A percentile compares a stretch with the other conserved stretches of the same genome.
Conservation (phyloP, 2,329 filamentous ascomycete species). For the Fusarium chaquense region DNA sequence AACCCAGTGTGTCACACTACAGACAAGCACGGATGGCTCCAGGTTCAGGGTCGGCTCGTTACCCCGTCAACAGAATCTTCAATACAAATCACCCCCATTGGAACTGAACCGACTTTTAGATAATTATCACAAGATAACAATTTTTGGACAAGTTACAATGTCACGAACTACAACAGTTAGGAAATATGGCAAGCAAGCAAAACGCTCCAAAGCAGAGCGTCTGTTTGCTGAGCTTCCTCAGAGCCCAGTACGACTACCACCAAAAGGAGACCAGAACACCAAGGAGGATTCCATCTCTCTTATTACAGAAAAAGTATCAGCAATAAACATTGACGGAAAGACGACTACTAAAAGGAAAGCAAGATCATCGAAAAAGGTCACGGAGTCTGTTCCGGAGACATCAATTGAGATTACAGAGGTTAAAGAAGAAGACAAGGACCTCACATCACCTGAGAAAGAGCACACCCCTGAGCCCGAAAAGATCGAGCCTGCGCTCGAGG, state of each 20-base stretch:
- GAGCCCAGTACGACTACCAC: slow-evolving; percentile 58
- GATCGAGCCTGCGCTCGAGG: neutral
- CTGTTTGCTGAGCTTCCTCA: slow-evolving; percentile 65
- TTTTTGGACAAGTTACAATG: slow-evolving; percentile 53
- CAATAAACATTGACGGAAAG: slow-evolving; percentile 48
- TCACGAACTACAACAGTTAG: slow-evolving; percentile 57
- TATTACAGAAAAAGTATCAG: slow-evolving; percentile 53
- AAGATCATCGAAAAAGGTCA: slow-evolving; percentile 24
- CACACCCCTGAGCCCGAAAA: neutral
- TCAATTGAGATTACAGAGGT: slow-evolving; percentile 12
- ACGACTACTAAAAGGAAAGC: slow-evolving; percentile 25
- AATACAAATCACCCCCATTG: slow-evolving; percentile 19
- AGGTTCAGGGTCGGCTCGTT: slow-evolving; percentile 26
- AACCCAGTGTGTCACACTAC: neutral
- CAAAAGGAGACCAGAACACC: slow-evolving; percentile 20
- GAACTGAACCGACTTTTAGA: neutral
- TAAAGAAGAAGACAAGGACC: slow-evolving; percentile 14
- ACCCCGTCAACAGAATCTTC: slow-evolving; percentile 40
- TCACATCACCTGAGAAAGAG: slow-evolving; percentile 1
- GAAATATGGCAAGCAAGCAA: slow-evolving; percentile 65
- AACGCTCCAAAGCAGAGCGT: slow-evolving; percentile 60
- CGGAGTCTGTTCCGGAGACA: slow-evolving; percentile 18
- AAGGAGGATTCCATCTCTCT: slow-evolving; percentile 48
- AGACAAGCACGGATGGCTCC: neutral
- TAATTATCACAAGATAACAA: neutral